These are phyloP conservation scores for Boletellus ananas DNA, from an alignment of 768 basidiomycete species.

Conservation along the genomic window DNA sequence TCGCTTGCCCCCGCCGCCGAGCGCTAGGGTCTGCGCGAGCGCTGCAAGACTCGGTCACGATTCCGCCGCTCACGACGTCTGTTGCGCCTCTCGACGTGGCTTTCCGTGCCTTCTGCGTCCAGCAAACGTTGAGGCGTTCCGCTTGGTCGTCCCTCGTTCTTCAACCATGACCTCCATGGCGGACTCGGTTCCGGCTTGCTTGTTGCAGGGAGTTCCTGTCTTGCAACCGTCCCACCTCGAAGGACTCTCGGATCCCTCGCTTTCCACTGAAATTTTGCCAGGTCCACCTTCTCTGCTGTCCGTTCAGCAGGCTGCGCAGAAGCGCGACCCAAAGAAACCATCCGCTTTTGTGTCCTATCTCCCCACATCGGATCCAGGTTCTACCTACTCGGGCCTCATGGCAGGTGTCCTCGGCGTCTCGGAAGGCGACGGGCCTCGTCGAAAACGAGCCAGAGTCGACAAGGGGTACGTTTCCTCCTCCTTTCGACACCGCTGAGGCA, in stretches of 20 bases:
- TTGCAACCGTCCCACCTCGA: constrained; percentile 79
- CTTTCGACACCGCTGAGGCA: constrained; percentile 19
- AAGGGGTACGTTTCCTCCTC: constrained; percentile 56
- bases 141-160: constrained; percentile 24
- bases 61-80: constrained; percentile 22
- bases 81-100: constrained; percentile 14
- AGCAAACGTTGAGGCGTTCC: constrained; percentile 10
- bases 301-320: constrained; percentile 64
- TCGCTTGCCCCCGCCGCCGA: constrained; percentile 20
- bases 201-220: constrained; percentile 69
- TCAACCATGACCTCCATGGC: constrained; percentile 68
- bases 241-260: constrained; percentile 60
- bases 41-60: constrained; percentile 15
- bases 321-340: constrained; percentile 80
- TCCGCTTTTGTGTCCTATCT: constrained; percentile 70
- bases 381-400: constrained; percentile 79
- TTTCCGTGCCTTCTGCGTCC: constrained; percentile 19
- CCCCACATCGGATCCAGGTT: constrained; percentile 80
- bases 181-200: constrained; percentile 56
- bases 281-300: constrained; percentile 76
- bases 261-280: constrained; percentile 88
- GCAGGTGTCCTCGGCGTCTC: constrained; percentile 55
- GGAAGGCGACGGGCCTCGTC: constrained; percentile 59
- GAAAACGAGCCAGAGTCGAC: constrained; percentile 70
- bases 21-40: constrained; percentile 18